Evolutionary conservation across 1,284 basidiomycete species (phyloP).

Genomic region (Sporisorium reilianum): DNA sequence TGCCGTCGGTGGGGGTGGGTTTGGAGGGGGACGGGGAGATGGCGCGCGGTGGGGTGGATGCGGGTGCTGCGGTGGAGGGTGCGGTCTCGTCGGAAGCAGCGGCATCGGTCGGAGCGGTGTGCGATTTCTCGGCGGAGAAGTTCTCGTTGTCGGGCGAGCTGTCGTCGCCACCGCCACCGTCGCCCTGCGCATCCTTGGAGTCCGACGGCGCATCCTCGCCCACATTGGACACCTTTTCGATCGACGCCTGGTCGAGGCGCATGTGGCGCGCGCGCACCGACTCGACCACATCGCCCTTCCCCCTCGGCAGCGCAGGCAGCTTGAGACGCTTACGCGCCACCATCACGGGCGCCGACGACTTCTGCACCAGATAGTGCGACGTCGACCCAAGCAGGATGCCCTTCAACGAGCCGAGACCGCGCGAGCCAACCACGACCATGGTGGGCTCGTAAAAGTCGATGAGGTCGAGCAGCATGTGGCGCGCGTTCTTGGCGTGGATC

Average conservation of each 20-base stretch:
- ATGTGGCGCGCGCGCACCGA: conserved; percentile 63
- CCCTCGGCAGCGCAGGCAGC: conserved; percentile 62
- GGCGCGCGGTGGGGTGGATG: not conserved
- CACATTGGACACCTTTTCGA: conserved; percentile 58
- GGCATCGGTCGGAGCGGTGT: not conserved
- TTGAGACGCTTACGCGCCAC: conserved; percentile 69
- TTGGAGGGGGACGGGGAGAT: not conserved
- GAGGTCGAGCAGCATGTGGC: conserved; percentile 89
- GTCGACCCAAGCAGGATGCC: conserved; percentile 96
- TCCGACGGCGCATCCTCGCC: conserved; percentile 26
- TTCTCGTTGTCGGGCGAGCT: conserved; percentile 16
- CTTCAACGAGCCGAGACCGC: conserved; percentile 88
- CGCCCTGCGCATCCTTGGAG: conserved; percentile 15
- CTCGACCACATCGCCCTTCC: conserved; percentile 66
- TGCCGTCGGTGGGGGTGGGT: conserved; percentile 8
- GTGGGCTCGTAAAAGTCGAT: conserved; percentile 90
- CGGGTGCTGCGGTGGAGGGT: not conserved
- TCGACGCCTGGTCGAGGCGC: conserved; percentile 65
- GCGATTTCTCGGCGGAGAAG: not conserved
- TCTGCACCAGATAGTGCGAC: conserved; percentile 95
- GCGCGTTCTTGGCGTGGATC: conserved; percentile 87
- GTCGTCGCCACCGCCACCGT: conserved; percentile 9
- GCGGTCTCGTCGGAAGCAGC: conserved; percentile 1
- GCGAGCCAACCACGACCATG: conserved; percentile 94
- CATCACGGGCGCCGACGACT: conserved; percentile 91